A percentile compares a stretch with the other conserved stretches of the same genome.
Evolutionary conservation across 306 rosid species (phyloP).

Genomic region (Fagus crenata): DNA sequence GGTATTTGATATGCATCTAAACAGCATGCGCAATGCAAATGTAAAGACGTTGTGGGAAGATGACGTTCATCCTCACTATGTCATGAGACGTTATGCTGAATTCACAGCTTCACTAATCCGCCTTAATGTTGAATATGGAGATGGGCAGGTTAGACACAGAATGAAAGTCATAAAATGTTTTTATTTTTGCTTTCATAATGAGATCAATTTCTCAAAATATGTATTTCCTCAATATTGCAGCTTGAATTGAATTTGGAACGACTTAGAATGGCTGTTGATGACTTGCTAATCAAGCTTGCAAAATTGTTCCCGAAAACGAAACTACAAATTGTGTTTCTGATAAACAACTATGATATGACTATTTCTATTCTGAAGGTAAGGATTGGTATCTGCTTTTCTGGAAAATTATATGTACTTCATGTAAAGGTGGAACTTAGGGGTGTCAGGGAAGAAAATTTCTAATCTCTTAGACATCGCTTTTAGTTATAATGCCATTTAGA

Average conservation of each 20-base stretch:
- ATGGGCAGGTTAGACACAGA: slow-evolving; percentile 73
- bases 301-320: slow-evolving; percentile 75
- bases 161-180: slow-evolving; percentile 2
- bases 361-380: slow-evolving; percentile 89
- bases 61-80: slow-evolving; percentile 97
- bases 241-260: slow-evolving; percentile 85
- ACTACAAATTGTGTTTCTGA: slow-evolving; percentile 82
- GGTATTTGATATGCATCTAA: slow-evolving; percentile 96
- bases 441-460: not conserved
- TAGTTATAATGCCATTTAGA: slow-evolving; percentile 1
- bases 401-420: slow-evolving; percentile 9
- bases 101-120: slow-evolving; percentile 94
- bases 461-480: slow-evolving; percentile 10
- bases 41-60: slow-evolving; percentile 95
- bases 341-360: slow-evolving; percentile 96
- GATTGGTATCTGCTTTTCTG: slow-evolving; percentile 25
- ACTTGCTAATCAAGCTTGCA: slow-evolving; percentile 93
- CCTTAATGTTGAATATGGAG: slow-evolving; percentile 86
- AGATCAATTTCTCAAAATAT: slow-evolving; percentile 4
- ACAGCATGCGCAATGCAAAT: slow-evolving; percentile 83
- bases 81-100: slow-evolving; percentile 96
- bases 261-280: slow-evolving; percentile 94
- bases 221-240: slow-evolving; percentile 46
- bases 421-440: not conserved
- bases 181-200: slow-evolving; percentile 20